Evolutionary conservation across 306 rosid species (phyloP).

Genomic region (Lathyrus tuberosus): DNA sequence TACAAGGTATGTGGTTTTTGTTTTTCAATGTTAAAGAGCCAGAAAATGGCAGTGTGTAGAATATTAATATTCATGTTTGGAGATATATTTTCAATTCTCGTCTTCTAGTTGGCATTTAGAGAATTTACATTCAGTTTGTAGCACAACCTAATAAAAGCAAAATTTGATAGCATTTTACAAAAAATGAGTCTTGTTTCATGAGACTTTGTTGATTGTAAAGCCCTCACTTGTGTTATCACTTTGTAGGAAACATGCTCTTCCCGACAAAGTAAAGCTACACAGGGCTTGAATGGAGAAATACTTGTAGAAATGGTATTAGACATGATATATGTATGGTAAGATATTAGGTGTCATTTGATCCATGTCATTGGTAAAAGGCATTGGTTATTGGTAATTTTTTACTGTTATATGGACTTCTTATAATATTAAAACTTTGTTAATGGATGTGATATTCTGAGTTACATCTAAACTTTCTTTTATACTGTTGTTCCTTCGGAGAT

Average conservation of each 20-base stretch:
- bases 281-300: too few relatives aligned
- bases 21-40: slow-evolving; percentile 4
- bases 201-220: too few relatives aligned
- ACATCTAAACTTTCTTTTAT: too few relatives aligned
- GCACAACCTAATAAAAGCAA: too few relatives aligned
- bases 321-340: background rate
- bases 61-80: slow-evolving; percentile 20
- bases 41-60: background rate
- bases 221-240: too few relatives aligned
- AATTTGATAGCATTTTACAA: too few relatives aligned
- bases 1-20: slow-evolving; percentile 1
- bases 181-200: too few relatives aligned
- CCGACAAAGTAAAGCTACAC: too few relatives aligned
- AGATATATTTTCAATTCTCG: slow-evolving; percentile 21
- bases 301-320: background rate
- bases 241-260: too few relatives aligned
- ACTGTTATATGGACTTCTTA: background rate
- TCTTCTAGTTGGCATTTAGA: slow-evolving; percentile 21
- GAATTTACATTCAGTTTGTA: slow-evolving; percentile 26
- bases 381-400: background rate
- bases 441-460: too few relatives aligned
- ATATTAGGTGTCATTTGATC: background rate
- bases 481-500: slow-evolving; percentile 35
- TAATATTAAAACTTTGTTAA: too few relatives aligned
- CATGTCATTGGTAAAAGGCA: too few relatives aligned